Percentiles rank a stretch among this genome's conserved stretches.
Conservation (phyloP, 2,329 filamentous ascomycete genomes). For the Botryotinia calthae region DNA sequence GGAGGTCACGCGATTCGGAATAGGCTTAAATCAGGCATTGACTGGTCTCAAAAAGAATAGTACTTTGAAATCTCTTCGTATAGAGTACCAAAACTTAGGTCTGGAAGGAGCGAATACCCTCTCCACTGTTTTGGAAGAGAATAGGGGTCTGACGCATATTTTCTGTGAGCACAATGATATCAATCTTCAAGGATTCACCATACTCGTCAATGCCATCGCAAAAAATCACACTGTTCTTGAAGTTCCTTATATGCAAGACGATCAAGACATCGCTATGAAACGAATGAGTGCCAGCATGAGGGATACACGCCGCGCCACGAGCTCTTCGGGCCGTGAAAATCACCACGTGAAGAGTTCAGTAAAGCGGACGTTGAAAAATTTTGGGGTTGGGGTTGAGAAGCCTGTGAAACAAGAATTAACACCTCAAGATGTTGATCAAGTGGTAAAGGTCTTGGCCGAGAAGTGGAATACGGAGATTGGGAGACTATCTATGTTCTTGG, state of each 20-base stretch:
- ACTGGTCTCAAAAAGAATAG: conserved; percentile 63
- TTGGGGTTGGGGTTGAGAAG: conserved; percentile 32
- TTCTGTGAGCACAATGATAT: conserved; percentile 72
- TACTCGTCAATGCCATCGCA: conserved; percentile 65
- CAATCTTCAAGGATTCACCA: conserved; percentile 66
- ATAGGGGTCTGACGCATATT: conserved; percentile 60
- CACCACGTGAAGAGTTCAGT: conserved; percentile 33
- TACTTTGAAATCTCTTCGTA: conserved; percentile 58
- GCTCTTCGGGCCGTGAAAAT: conserved; percentile 24
- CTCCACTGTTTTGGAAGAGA: conserved; percentile 64
- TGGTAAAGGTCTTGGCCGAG: conserved; percentile 34
- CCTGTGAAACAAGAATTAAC: conserved; percentile 33
- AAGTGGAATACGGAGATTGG: conserved; percentile 37
- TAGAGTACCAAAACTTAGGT: conserved; percentile 67
- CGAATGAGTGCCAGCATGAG: conserved; percentile 40
- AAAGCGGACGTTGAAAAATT: conserved; percentile 33
- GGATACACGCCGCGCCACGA: conserved; percentile 28
- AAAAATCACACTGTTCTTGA: conserved; percentile 61
- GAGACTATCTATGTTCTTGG: conserved; percentile 34
- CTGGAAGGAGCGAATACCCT: conserved; percentile 67
- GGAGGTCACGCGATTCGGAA: conserved; percentile 67
- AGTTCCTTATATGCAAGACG: conserved; percentile 61
- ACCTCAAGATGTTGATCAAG: conserved; percentile 37
- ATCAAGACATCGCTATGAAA: conserved; percentile 59
- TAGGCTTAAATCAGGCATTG: conserved; percentile 65